phyloP scores from a whole-genome alignment of 805 yeast genomes.

The Yarrowia deformans region DNA sequence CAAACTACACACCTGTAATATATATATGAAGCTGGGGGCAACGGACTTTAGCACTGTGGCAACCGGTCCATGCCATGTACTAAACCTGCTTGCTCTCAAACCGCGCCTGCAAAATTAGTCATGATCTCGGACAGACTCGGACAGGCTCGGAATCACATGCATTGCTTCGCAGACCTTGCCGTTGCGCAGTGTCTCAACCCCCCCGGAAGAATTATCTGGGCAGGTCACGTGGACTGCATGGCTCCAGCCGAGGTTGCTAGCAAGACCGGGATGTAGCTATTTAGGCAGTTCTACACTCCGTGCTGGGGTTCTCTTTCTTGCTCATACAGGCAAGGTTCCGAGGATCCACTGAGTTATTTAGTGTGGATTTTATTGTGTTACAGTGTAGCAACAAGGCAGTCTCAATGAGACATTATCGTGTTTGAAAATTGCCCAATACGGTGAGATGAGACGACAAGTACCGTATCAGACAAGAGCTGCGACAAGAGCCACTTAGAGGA shows the following conservation, averaged over 20 bases:
- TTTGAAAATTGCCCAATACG: too few species aligned
- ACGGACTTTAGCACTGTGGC: too few species aligned
- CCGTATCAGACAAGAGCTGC: too few species aligned
- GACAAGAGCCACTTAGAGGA: too few species aligned
- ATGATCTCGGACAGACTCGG: not conserved
- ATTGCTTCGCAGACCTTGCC: not conserved
- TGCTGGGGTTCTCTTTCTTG: too few species aligned
- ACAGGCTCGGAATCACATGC: conserved; percentile 12
- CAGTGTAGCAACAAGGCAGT: too few species aligned
- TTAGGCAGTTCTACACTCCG: not conserved
- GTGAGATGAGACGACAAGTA: too few species aligned
- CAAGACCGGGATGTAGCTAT: not conserved
- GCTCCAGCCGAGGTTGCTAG: conserved; percentile 6
- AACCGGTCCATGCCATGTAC: not conserved
- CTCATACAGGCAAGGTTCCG: too few species aligned
- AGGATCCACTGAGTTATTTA: conserved; percentile 3
- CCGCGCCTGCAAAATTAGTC: conserved; percentile 6
- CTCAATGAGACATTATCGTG: too few species aligned
- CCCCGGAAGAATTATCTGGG: not conserved
- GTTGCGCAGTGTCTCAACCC: too few species aligned
- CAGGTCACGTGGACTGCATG: not conserved
- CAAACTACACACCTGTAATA: not conserved
- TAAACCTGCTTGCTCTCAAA: conserved; percentile 6
- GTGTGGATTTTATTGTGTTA: too few species aligned
- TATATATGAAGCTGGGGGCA: not conserved